Conservation (phyloP, 2,329 filamentous ascomycete species). For the Ophiostoma tasmaniense region DNA sequence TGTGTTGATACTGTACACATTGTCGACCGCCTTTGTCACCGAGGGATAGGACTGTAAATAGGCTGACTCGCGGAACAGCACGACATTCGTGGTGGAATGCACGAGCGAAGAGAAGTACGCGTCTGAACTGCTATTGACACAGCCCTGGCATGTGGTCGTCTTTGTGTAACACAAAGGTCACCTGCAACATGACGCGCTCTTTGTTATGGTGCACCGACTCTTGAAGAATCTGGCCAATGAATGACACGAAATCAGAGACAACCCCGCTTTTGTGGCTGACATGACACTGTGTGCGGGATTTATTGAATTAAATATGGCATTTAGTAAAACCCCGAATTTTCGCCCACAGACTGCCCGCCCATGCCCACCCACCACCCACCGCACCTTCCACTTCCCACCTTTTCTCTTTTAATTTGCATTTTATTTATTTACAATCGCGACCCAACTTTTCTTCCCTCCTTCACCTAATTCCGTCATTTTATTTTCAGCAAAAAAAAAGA, state of each 20-base stretch:
- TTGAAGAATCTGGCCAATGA: not conserved
- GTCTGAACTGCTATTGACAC: not conserved
- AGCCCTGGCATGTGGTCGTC: not conserved
- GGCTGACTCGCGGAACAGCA: not conserved
- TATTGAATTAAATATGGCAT: not conserved
- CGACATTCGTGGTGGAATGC: not conserved
- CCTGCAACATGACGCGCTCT: not conserved
- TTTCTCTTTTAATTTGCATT: not conserved
- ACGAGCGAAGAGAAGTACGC: not conserved
- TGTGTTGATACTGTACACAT: not conserved
- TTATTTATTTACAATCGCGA: constrained; percentile 10
- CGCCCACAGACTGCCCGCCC: not conserved
- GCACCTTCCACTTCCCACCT: not conserved
- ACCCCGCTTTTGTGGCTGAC: constrained; percentile 1
- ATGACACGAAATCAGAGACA: not conserved
- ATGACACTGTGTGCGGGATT: constrained; percentile 3
- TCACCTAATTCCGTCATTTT: constrained; percentile 13
- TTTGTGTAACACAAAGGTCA: not conserved
- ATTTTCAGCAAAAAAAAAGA: constrained; percentile 17
- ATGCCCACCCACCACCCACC: not conserved
- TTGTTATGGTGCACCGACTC: not conserved
- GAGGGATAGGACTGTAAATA: not conserved
- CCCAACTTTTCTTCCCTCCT: constrained; percentile 7
- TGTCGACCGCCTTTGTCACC: not conserved
- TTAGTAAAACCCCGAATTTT: constrained; percentile 1